Base-by-base conservation (phyloP, 495 filamentous ascomycete species). In the Entonaema liquescens region DNA sequence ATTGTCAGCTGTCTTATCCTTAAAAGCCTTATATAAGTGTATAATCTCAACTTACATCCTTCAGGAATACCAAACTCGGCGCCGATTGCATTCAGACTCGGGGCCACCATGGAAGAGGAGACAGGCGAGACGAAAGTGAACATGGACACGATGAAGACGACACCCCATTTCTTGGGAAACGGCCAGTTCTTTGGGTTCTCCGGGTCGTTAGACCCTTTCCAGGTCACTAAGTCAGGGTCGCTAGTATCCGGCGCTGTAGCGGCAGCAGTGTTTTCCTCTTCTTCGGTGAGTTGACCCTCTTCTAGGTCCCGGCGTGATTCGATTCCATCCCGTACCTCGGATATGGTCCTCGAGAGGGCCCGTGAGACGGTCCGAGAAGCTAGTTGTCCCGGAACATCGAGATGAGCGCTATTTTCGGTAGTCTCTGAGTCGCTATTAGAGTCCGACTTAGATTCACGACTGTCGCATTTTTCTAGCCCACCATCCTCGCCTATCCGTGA, bases 101-200 rank as follows among this genome's bases (percentile, higher is more conserved):
- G 93, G 0, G 92, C 89, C 5, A 94, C 86, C 85, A 95, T 93
- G 11, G 88, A 88, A 3, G 87, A 90, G 3, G 80, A 78, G 25
- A 85, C 72, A 0, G 92, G 91, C 0, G 91, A 92, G 60, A 95
- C 90, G 65, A 94, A 88, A 0, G 90, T 93, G 76, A 89, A 91
- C 17, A 81, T 80, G 0, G 89, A 81, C 12, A 84, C 78, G 28
- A 88, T 80, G 68, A 89, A 83, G 2, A 91, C 91, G 44, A 88
- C 84, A 1, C 82, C 67, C 86, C 89, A 92, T 79, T 93, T 93
- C 66, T 82, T 85, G 13, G 68, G 66, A 1, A 72, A 66, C 0
- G 80, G 65, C 79, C 86, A 89, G 74, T 89, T 89, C 74, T 86
- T 83, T 2, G 89, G 89, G 65, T 90, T 88, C 50, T 86, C 80